Percentiles rank a stretch among this genome's conserved stretches.
These are phyloP conservation scores for Chamaenerion angustifolium DNA, from an alignment of 345 rosid species.

Conservation along the genomic window DNA sequence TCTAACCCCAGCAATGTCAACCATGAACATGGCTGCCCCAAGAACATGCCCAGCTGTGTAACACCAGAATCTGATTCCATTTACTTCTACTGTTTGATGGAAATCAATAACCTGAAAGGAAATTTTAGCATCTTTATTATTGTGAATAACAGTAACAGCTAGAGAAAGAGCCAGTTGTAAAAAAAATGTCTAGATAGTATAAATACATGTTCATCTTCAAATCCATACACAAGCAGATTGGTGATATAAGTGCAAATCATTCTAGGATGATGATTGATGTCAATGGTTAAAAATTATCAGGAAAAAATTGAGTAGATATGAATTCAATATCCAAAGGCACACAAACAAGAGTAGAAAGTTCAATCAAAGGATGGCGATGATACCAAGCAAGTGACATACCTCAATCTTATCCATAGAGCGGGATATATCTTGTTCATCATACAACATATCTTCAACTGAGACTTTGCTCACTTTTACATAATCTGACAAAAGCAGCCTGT, in stretches of 20 bases:
- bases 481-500: slow-evolving; percentile 75
- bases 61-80: slow-evolving; percentile 92
- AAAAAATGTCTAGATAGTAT: no score
- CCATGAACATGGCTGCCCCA: slow-evolving; percentile 99
- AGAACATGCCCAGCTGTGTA: slow-evolving; percentile 97
- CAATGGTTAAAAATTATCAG: background rate
- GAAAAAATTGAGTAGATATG: background rate
- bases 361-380: background rate
- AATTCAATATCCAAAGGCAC: background rate
- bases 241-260: background rate
- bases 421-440: slow-evolving; percentile 74
- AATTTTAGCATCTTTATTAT: no score
- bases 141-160: no score
- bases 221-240: background rate
- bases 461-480: slow-evolving; percentile 97
- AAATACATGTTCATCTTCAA: no score
- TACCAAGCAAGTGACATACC: slow-evolving; percentile 19
- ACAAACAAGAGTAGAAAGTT: background rate
- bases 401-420: slow-evolving; percentile 94
- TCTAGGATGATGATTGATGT: no score
- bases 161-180: no score
- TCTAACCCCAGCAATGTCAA: slow-evolving; percentile 84
- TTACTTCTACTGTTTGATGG: slow-evolving; percentile 83
- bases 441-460: slow-evolving; percentile 92
- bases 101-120: slow-evolving; percentile 59